A percentile compares a stretch with the other conserved stretches of the same genome.
phyloP scores from a whole-genome alignment of 2,329 filamentous ascomycete genomes.

The Alternaria arborescens region DNA sequence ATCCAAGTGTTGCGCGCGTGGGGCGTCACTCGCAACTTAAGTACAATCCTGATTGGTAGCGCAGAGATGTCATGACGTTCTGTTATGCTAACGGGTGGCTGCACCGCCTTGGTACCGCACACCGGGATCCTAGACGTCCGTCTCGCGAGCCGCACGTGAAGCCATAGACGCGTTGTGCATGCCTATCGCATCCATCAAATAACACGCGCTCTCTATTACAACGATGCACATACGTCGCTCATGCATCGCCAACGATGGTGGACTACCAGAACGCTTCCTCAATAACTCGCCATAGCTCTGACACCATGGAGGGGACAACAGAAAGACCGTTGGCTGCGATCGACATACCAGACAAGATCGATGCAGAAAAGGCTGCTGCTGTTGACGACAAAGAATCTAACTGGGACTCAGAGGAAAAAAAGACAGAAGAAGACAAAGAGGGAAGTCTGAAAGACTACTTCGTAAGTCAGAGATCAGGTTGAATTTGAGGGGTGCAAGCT shows the following conservation, averaged over 20 bases:
- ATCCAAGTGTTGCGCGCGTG: background rate
- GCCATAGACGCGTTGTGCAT: background rate
- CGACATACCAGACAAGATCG: background rate
- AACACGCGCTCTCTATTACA: background rate
- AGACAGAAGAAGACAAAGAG: background rate
- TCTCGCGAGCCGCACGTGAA: background rate
- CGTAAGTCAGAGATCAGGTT: background rate
- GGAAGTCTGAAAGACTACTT: slow-evolving; percentile 7
- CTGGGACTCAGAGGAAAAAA: background rate
- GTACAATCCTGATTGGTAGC: background rate
- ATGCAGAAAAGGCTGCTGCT: background rate
- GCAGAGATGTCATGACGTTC: background rate
- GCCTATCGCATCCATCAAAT: background rate
- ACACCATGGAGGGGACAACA: background rate
- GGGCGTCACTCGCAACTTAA: background rate
- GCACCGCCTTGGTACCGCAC: background rate
- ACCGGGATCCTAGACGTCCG: background rate
- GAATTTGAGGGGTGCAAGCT: background rate
- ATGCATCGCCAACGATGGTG: background rate
- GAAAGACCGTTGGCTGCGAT: background rate
- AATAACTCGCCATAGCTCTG: background rate
- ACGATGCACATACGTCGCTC: background rate
- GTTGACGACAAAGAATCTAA: background rate
- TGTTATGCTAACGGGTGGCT: background rate
- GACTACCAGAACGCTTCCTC: background rate